Base-by-base conservation (phyloP, 768 basidiomycete genomes). In the Cyclocybe cylindracea region DNA sequence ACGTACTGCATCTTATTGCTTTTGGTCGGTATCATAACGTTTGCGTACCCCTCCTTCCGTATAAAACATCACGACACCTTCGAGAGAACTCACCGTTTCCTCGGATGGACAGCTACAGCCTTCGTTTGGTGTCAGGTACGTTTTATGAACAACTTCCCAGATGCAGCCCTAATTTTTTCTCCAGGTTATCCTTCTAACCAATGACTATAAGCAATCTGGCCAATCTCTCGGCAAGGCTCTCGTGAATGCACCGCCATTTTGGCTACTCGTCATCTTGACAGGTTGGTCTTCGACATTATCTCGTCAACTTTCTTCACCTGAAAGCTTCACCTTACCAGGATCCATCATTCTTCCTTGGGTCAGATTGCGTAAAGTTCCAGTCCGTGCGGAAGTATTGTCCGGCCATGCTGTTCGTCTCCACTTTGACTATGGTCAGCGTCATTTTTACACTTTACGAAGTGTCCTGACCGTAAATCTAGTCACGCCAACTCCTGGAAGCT, bases 291-390 rank as follows among this genome's bases (percentile, higher is more conserved):
- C 29, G 38, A n/a, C 13, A 5, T n/a, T 39, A 9, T 14, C 8
- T 5, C 9, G 14, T n/a, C 11, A 32, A 18, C 16, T 13, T 36
- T 24, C 10, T n/a, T 24, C 29, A n/a, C 9, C 47, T 48, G 44
- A 46, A 18, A 8, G 10, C 42, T 38, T n/a, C 39, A 39, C 3
- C 45, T 16, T 31, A 35, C 1, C 36, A 73, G 74, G 60, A 19
- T 84, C 81, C 14, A 79, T 84, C 50, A 73, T 80, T 41, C 64
- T 81, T 11, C 82, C 84, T n/a, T 86, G 84, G 84, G 32, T 75
- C n/a, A 69, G 80, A 40, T 72, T 86, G 4, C 74, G 81, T 50
- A 80, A n/a, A 62, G 78, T 82, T 9, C 71, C 76, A 7, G 80
- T 85, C 35, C 70, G 72, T 14, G 69, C 75, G 44, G 81, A 77